Evolutionary conservation across 768 basidiomycete species (phyloP), one percentile per base, ranked within the genome.

Genomic region (Cystobasidium ongulense): DNA sequence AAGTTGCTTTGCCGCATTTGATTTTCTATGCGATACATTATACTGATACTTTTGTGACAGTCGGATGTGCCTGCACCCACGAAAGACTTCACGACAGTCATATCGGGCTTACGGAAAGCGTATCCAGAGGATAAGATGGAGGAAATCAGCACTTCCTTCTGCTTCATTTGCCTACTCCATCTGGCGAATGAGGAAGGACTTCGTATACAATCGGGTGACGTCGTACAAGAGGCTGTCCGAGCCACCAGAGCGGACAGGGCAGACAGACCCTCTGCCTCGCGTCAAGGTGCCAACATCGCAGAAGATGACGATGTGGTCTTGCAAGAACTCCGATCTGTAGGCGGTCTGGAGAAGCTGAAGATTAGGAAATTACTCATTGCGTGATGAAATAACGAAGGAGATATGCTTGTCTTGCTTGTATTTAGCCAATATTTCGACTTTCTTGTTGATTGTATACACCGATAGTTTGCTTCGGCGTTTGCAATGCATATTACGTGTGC

Each of bases 141-240:
- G 46, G 96, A 99, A 76, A 96, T 98, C 80, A 96, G 93, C 80
- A 98, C 96, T 1, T 95, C 92, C 76, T 98, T 95, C 87, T 98
- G 95, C 81, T 99, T 98, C 84, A 99, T 98, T 80, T 98, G 96
- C 79, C 83, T 98, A 29, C 83, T 99, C 21, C 96, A 98, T 83
- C 82, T 98, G 53, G 95, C 95, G 21, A 98, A 99, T 80, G 96
- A 98, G 82, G 90, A 92, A 78, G 96, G 95, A 1, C 84, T 98
- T 62, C 90, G 89, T 79, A 85, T 99, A 13, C 76, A 78, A 73
- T 71, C 74, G 15, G 76, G 73, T 0, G 50, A 35, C 29, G 65
- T 46, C 4, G 5, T 35, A 7, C 29, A 59, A 13, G 29, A 59
- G 23, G 29, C 57, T 5, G 25, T 35, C 7, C 8, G 57, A 13